These are phyloP conservation scores for Ceratobasidium sp. DNA, from an alignment of 1,284 basidiomycete species.

Conservation along the genomic window DNA sequence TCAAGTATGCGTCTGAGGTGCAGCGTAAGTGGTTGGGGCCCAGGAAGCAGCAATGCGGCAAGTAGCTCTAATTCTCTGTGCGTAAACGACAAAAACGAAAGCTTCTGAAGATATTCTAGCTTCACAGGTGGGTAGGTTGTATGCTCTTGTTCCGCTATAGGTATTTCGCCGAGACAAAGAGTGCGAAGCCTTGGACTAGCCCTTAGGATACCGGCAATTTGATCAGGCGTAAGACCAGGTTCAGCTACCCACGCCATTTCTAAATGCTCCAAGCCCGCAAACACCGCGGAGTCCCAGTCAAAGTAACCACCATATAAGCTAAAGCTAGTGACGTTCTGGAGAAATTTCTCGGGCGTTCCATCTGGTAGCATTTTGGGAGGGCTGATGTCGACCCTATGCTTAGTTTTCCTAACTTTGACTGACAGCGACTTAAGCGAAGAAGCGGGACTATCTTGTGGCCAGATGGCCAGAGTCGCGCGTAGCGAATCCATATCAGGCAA, in stretches of 20 bases:
- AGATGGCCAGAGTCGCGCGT: background rate
- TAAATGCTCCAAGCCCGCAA: conserved; percentile 9
- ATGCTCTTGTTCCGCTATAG: background rate
- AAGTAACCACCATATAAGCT: conserved; percentile 19
- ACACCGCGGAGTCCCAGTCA: conserved; percentile 26
- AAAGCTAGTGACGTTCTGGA: background rate
- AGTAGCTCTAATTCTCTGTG: background rate
- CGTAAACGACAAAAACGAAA: background rate
- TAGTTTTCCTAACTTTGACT: background rate
- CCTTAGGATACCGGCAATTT: background rate
- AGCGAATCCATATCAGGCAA: background rate
- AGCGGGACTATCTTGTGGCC: background rate
- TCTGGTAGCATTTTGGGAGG: background rate
- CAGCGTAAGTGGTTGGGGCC: background rate
- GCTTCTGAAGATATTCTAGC: background rate
- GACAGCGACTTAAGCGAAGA: background rate
- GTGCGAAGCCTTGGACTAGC: conserved; percentile 1
- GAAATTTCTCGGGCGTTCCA: background rate
- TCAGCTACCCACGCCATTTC: background rate
- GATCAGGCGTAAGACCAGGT: background rate
- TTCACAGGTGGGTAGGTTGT: background rate
- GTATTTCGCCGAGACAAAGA: background rate
- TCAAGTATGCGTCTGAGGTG: background rate
- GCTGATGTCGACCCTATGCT: background rate
- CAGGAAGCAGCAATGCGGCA: background rate